These are phyloP conservation scores for Tetracladium maxilliforme DNA, from an alignment of 2,329 filamentous ascomycete genomes.

Conservation along the genomic window DNA sequence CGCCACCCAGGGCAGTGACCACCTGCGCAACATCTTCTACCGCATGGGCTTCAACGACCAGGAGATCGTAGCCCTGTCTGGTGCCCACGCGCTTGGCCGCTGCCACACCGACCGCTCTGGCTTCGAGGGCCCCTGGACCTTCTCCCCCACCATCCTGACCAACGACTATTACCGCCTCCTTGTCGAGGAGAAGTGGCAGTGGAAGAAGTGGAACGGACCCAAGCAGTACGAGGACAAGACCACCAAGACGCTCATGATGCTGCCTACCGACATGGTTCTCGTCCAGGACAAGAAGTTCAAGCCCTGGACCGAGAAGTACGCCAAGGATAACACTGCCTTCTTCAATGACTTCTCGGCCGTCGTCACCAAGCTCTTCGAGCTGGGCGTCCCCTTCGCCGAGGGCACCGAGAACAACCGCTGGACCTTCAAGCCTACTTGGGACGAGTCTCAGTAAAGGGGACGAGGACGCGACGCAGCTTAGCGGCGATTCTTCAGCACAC, in stretches of 20 bases:
- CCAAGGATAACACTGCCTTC: constrained; percentile 80
- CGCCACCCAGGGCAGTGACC: constrained; percentile 59
- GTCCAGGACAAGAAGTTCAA: constrained; percentile 80
- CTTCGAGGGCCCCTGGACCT: constrained; percentile 82
- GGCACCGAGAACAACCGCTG: constrained; percentile 39
- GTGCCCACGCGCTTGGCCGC: constrained; percentile 77
- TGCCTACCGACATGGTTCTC: constrained; percentile 81
- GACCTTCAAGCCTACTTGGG: constrained; percentile 52
- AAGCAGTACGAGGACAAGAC: constrained; percentile 81
- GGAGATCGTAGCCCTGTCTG: constrained; percentile 82
- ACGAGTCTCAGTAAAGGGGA: no score
- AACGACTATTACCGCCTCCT: constrained; percentile 92
- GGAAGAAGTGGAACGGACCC: constrained; percentile 83
- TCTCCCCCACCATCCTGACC: constrained; percentile 78
- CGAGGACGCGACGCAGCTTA: no score
- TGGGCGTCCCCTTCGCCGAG: constrained; percentile 77
- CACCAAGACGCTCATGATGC: constrained; percentile 89
- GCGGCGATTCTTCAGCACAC: no score
- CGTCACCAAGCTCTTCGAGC: constrained; percentile 74
- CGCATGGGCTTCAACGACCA: constrained; percentile 98
- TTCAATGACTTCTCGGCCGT: constrained; percentile 84
- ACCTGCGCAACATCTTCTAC: constrained; percentile 83
- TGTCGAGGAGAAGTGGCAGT: constrained; percentile 82
- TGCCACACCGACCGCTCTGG: constrained; percentile 82
- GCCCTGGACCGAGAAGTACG: constrained; percentile 70